phyloP scores from a whole-genome alignment of 768 basidiomycete species.

The Macrolepiota fuliginosa region DNA sequence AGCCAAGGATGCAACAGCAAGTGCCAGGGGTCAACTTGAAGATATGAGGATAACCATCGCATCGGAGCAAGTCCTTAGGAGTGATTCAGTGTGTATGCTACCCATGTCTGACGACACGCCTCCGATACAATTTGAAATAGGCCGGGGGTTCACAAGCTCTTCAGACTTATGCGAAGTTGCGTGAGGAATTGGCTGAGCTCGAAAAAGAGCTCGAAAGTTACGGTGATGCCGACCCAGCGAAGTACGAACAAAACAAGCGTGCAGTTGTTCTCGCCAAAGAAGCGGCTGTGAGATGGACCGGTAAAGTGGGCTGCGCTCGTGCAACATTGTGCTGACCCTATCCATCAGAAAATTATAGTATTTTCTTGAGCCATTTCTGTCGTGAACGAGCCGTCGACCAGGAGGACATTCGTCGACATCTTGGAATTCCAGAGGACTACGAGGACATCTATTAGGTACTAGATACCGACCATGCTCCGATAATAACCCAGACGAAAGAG shows the following conservation, averaged over 20 bases:
- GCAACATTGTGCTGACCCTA: neutral
- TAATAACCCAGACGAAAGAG: constrained; percentile 3
- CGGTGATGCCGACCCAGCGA: constrained; percentile 81
- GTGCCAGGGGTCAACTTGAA: constrained; percentile 42
- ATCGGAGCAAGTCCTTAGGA: constrained; percentile 50
- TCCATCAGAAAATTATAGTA: constrained; percentile 63
- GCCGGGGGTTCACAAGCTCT: constrained; percentile 8
- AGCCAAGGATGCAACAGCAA: constrained; percentile 44
- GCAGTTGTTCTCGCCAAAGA: constrained; percentile 78
- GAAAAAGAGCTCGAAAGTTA: constrained; percentile 73
- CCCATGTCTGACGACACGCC: neutral
- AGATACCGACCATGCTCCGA: constrained; percentile 5
- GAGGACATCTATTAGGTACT: constrained; percentile 59
- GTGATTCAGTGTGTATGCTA: constrained; percentile 47
- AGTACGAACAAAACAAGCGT: constrained; percentile 73
- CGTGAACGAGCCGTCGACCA: constrained; percentile 56
- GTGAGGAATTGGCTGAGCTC: constrained; percentile 47
- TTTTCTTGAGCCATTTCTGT: constrained; percentile 63
- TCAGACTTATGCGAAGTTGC: constrained; percentile 40
- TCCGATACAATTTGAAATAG: neutral
- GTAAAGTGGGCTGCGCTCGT: constrained; percentile 39
- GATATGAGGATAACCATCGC: constrained; percentile 49
- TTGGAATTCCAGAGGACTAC: constrained; percentile 71
- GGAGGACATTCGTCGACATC: constrained; percentile 62
- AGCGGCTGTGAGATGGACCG: constrained; percentile 86